Percentiles rank a stretch among this genome's conserved stretches.
phyloP scores from a whole-genome alignment of 2,329 filamentous ascomycete species.

The Zymoseptoria pseudotritici region DNA sequence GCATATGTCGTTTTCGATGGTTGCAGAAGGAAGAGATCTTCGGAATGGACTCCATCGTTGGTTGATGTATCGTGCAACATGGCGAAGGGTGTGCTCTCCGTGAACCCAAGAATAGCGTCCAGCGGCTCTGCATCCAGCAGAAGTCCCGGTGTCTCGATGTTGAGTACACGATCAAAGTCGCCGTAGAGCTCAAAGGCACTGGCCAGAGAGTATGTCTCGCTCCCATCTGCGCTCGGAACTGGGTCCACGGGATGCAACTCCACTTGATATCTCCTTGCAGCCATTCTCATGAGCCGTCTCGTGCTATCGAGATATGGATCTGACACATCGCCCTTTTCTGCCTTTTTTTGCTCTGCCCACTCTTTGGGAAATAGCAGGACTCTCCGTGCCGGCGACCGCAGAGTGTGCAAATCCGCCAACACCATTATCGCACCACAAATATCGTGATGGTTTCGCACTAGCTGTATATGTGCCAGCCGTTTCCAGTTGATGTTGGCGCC shows the following conservation, averaged over 20 bases:
- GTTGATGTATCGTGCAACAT: constrained; percentile 23
- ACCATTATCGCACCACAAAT: constrained; percentile 46
- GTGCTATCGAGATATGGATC: constrained; percentile 40
- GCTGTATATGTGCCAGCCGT: constrained; percentile 41
- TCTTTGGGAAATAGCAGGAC: constrained; percentile 39
- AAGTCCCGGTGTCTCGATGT: constrained; percentile 39
- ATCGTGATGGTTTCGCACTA: constrained; percentile 38
- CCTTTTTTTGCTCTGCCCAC: constrained; percentile 29
- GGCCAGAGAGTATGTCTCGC: constrained; percentile 36
- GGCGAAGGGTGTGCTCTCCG: constrained; percentile 22
- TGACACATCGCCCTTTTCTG: constrained; percentile 29
- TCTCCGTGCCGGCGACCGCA: constrained; percentile 39
- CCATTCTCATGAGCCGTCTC: constrained; percentile 37
- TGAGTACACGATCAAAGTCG: constrained; percentile 40
- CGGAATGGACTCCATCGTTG: constrained; percentile 23
- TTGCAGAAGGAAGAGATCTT: constrained; percentile 29
- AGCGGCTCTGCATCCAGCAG: constrained; percentile 41
- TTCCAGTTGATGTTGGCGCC: constrained; percentile 35
- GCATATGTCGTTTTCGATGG: constrained; percentile 16
- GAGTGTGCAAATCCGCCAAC: constrained; percentile 38
- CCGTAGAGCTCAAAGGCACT: constrained; percentile 36
- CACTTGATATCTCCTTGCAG: constrained; percentile 40
- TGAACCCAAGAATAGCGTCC: constrained; percentile 33
- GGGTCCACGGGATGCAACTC: constrained; percentile 38
- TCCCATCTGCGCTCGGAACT: constrained; percentile 13